Conservation (phyloP, 805 yeast species). For the Nakazawaea laoshanensis region DNA sequence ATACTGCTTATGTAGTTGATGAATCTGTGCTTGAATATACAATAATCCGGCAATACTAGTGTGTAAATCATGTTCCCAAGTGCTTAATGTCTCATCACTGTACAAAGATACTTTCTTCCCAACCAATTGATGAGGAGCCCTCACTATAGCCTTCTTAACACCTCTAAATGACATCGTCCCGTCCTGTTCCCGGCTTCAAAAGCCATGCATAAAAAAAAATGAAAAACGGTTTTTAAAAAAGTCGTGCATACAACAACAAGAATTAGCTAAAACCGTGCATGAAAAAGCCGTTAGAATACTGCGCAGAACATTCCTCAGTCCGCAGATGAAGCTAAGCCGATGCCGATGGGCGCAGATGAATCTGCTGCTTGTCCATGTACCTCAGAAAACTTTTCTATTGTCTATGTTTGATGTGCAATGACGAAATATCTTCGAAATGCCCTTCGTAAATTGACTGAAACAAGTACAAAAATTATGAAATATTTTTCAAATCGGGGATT, state of each 20-base stretch:
- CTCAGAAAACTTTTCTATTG: too few species aligned
- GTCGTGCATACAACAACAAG: too few species aligned
- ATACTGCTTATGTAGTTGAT: constrained; percentile 20
- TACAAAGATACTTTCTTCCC: constrained; percentile 18
- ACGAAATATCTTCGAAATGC: too few species aligned
- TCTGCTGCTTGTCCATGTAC: too few species aligned
- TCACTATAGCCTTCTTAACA: constrained; percentile 23
- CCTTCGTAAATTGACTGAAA: too few species aligned
- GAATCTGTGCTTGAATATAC: constrained; percentile 24
- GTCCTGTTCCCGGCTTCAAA: too few species aligned
- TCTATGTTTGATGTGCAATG: too few species aligned
- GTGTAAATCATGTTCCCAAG: constrained; percentile 35
- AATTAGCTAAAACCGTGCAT: not conserved
- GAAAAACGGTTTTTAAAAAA: not conserved
- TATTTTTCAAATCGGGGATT: too few species aligned
- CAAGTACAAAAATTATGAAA: too few species aligned
- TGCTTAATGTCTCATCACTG: constrained; percentile 31
- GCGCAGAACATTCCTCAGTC: not conserved
- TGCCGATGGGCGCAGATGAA: too few species aligned
- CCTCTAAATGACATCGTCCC: constrained; percentile 29
- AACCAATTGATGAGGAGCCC: constrained; percentile 27
- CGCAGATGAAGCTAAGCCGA: not conserved
- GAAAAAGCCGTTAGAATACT: not conserved
- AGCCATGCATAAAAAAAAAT: not conserved
- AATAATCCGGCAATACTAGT: constrained; percentile 34